phyloP scores from a whole-genome alignment of 2,329 filamentous ascomycete genomes.

The Cladosporium phlei region DNA sequence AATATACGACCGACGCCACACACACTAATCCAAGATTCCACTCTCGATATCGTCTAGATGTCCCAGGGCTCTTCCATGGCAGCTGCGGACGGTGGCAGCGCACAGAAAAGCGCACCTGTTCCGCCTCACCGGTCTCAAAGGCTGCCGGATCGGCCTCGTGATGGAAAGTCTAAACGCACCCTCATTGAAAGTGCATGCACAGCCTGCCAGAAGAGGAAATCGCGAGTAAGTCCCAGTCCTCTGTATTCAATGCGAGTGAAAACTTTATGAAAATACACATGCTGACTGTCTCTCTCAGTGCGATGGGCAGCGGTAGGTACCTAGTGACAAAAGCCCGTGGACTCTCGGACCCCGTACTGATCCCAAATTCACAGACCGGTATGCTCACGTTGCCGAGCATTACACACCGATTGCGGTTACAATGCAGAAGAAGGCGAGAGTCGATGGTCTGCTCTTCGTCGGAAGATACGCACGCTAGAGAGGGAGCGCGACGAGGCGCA shows the following conservation, averaged over 20 bases:
- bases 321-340: background rate
- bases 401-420: slow-evolving; percentile 29
- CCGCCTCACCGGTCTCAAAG: slow-evolving; percentile 4
- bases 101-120: background rate
- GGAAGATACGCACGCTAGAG: slow-evolving; percentile 29
- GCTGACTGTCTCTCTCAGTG: slow-evolving; percentile 20
- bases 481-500: slow-evolving; percentile 27
- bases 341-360: background rate
- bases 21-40: too few species aligned
- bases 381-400: slow-evolving; percentile 27
- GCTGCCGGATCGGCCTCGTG: slow-evolving; percentile 6
- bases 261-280: too few species aligned
- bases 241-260: background rate
- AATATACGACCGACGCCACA: too few species aligned
- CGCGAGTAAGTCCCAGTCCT: slow-evolving; percentile 17
- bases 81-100: background rate
- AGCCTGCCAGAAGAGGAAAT: slow-evolving; percentile 22
- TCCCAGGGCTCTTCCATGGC: too few species aligned
- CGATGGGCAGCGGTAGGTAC: slow-evolving; percentile 24
- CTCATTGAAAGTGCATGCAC: slow-evolving; percentile 23
- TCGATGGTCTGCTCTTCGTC: slow-evolving; percentile 30
- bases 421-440: slow-evolving; percentile 33
- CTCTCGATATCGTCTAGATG: too few species aligned
- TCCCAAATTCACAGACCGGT: slow-evolving; percentile 20
- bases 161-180: slow-evolving; percentile 19